phyloP scores from a whole-genome alignment of 208 protist genomes.

The Crithidia sp. region DNA sequence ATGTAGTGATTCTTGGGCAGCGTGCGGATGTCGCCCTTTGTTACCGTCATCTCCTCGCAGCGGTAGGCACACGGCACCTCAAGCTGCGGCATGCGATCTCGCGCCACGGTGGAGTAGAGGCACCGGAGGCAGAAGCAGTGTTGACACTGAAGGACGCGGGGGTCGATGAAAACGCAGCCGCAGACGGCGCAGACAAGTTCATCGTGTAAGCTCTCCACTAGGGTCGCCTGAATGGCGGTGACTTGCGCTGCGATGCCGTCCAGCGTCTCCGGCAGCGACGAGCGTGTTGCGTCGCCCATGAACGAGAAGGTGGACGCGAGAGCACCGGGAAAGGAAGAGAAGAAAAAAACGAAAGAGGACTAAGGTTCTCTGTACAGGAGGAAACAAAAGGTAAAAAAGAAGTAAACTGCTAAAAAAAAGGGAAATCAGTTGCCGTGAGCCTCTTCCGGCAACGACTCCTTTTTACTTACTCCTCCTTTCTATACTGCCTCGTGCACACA shows the following conservation, averaged over 20 bases:
- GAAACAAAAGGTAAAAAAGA: neutral
- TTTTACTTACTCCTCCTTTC: too few species aligned
- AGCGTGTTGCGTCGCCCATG: neutral
- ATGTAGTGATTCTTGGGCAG: slow-evolving; percentile 54
- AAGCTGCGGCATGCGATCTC: slow-evolving; percentile 36
- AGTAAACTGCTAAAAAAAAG: neutral
- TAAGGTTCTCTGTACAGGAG: neutral
- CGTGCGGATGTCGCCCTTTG: slow-evolving; percentile 49
- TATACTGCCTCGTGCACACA: too few species aligned
- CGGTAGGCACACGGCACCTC: slow-evolving; percentile 53
- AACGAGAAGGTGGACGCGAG: neutral
- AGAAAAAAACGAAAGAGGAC: neutral
- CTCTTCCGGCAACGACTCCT: too few species aligned
- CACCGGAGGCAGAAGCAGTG: slow-evolving; percentile 80
- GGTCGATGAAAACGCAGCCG: slow-evolving; percentile 56
- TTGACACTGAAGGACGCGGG: slow-evolving; percentile 69
- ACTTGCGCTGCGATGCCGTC: slow-evolving; percentile 9
- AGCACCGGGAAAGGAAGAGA: neutral
- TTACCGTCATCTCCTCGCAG: slow-evolving; percentile 39
- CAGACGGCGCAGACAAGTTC: slow-evolving; percentile 65
- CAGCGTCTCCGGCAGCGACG: slow-evolving; percentile 15
- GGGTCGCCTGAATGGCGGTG: slow-evolving; percentile 2
- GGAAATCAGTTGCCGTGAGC: neutral
- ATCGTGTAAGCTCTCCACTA: slow-evolving; percentile 33
- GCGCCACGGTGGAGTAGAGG: slow-evolving; percentile 41